Conservation (phyloP, 1,284 basidiomycete species). For the Flammula alnicola region DNA sequence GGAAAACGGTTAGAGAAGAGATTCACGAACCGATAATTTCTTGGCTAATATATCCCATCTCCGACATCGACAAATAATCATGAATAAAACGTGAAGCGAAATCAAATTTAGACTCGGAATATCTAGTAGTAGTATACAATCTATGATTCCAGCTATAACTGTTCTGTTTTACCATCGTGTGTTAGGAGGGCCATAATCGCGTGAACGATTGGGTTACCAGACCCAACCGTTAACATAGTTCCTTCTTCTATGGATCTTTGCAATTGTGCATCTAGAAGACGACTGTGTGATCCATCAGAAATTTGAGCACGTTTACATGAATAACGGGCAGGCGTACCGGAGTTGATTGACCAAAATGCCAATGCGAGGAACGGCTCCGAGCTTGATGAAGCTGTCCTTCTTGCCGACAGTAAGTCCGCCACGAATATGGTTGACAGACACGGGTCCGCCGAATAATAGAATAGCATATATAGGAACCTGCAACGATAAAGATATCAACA, state of each 20-base stretch:
- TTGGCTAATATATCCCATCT: no score
- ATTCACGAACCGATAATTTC: no score
- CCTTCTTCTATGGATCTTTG: constrained; percentile 60
- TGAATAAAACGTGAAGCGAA: no score
- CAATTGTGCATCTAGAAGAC: constrained; percentile 75
- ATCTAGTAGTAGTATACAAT: background rate
- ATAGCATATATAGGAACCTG: constrained; percentile 87
- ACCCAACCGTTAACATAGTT: constrained; percentile 48
- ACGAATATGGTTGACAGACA: constrained; percentile 79
- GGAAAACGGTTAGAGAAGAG: no score
- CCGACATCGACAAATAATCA: no score
- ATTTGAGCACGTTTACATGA: background rate
- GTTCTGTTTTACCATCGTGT: constrained; percentile 54
- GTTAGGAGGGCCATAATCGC: constrained; percentile 76
- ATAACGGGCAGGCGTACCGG: constrained; percentile 49
- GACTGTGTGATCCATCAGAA: constrained; percentile 38
- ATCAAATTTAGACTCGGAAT: no score
- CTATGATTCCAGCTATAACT: constrained; percentile 7
- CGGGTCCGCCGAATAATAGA: constrained; percentile 82
- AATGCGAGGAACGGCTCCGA: constrained; percentile 87
- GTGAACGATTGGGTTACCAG: constrained; percentile 61
- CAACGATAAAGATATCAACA: background rate
- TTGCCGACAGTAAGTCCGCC: constrained; percentile 75
- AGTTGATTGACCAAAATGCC: constrained; percentile 90
- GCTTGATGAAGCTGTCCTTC: constrained; percentile 55